These are phyloP conservation scores for sunflower (Helianthus annuus) DNA, from an alignment of 129 eudicot species.

Conservation along the genomic window HanXRQr2.0-SUNRISE NC_035448.2:94355357-94355856, in stretches of 20 bases:
- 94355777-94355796: constrained; percentile 24
- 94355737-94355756: background rate
- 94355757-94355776: constrained; percentile 2
- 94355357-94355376: background rate
- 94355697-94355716: background rate
- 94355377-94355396: background rate
- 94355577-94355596: no score
- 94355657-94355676: background rate
- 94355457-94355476: no score
- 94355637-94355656: background rate
- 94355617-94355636: background rate
- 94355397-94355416: background rate
- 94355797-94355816: constrained; percentile 19
- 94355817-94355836: constrained; percentile 31
- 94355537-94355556: no score
- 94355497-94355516: no score
- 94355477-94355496: no score
- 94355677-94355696: background rate
- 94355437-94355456: background rate
- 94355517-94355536: no score
- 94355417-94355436: background rate
- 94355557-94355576: no score
- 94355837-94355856: constrained; percentile 23
- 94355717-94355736: background rate
- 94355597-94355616: background rate